A percentile compares a stretch with the other conserved stretches of the same genome.
Evolutionary conservation across 192 early-diverging fungal species (phyloP).

Genomic region (Phycomyces blakesleeanus): DNA sequence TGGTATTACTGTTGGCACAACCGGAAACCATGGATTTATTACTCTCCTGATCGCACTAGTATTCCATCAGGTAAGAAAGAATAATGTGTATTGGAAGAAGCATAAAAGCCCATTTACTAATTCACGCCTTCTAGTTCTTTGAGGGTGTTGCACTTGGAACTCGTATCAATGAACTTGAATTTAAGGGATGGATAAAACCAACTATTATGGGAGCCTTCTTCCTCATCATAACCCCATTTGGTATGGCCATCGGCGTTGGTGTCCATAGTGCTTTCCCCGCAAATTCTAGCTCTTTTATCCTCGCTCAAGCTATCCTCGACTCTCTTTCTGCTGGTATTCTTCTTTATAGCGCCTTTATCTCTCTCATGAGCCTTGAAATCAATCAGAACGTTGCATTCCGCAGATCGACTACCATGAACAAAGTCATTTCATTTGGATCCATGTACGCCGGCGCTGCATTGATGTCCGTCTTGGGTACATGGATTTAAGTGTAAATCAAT

Average conservation of each 20-base stretch:
- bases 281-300: slow-evolving; percentile 55
- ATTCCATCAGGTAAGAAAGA: slow-evolving; percentile 69
- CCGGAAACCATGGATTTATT: slow-evolving; percentile 49
- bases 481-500: slow-evolving; percentile 17
- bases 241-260: slow-evolving; percentile 74
- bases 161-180: slow-evolving; percentile 34
- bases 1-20: slow-evolving; percentile 67
- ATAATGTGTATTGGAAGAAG: too few species aligned
- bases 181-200: slow-evolving; percentile 25
- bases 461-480: slow-evolving; percentile 32
- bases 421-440: slow-evolving; percentile 18
- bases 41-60: slow-evolving; percentile 62
- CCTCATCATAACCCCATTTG: slow-evolving; percentile 72
- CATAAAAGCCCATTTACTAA: slow-evolving; percentile 23
- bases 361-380: slow-evolving; percentile 57
- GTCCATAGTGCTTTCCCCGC: slow-evolving; percentile 59
- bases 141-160: slow-evolving; percentile 47
- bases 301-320: slow-evolving; percentile 68
- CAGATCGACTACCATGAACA: not conserved
- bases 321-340: slow-evolving; percentile 77
- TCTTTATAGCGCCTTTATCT: slow-evolving; percentile 68
- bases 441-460: slow-evolving; percentile 31
- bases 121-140: slow-evolving; percentile 50
- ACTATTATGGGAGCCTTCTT: slow-evolving; percentile 49
- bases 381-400: slow-evolving; percentile 25